Percentiles rank a stretch among this genome's conserved stretches.
These are phyloP conservation scores for Delonix regia DNA, from an alignment of 306 rosid species.

Conservation along the genomic window DNA sequence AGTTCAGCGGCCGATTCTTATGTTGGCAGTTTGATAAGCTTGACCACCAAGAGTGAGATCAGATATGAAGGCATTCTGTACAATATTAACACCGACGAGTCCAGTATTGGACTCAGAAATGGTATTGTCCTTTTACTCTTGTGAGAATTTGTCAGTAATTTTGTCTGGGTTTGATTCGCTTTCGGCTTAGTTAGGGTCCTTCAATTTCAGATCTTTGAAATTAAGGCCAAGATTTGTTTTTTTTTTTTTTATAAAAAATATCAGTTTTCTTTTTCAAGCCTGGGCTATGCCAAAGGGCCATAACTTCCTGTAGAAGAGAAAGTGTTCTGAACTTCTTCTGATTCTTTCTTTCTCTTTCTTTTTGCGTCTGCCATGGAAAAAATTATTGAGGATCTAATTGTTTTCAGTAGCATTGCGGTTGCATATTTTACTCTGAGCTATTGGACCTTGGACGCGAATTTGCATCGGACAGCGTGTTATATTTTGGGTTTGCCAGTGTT, in stretches of 20 bases:
- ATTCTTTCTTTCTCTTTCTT: not conserved
- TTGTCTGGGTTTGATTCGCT: constrained; percentile 4
- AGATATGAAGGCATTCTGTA: constrained; percentile 75
- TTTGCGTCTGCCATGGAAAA: not conserved
- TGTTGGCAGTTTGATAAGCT: constrained; percentile 67
- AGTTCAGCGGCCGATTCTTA: constrained; percentile 67
- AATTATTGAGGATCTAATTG: not conserved
- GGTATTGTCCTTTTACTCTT: constrained; percentile 42
- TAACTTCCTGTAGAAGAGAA: not conserved
- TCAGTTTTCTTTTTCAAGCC: not conserved
- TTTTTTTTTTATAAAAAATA: not conserved
- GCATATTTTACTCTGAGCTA: not conserved
- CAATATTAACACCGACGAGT: constrained; percentile 74
- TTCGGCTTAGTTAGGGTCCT: not conserved
- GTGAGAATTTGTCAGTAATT: not conserved
- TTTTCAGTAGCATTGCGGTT: not conserved
- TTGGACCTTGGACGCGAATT: not conserved
- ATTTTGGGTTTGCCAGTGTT: not conserved
- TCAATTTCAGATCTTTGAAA: constrained; percentile 20
- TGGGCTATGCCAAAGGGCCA: not conserved
- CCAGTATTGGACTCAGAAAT: constrained; percentile 72
- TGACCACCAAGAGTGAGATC: constrained; percentile 83
- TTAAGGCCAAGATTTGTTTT: not conserved
- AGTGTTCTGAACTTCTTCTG: not conserved
- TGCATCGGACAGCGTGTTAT: constrained; percentile 4